Evolutionary conservation across 2,329 filamentous ascomycete species (phyloP), one percentile per base, ranked within the genome.

Genomic region (Coniochaeta sp.): DNA sequence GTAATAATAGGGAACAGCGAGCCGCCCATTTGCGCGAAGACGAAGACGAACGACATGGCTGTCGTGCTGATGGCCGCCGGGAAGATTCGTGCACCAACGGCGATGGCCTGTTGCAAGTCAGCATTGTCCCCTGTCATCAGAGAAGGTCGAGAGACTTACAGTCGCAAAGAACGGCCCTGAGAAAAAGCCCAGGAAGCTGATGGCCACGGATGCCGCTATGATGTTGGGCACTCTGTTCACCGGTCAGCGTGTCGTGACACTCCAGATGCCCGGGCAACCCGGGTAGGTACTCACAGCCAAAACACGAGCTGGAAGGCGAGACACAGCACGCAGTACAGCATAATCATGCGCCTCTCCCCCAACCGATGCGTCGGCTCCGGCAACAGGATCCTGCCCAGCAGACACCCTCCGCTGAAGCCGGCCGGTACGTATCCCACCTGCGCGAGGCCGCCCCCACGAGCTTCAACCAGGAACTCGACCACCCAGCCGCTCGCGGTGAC

Each of bases 401-500:
- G 69, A 0, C 71, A 69, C 0, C 82, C 82, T 2, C 79, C 82
- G 46, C 74, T 82, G 57, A 79, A 80, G 3, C 81, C 82, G 0
- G 81, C 77, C 0, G 81, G 77, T 0, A 86, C 76, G 49, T 85
- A 86, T 0, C 82, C 82, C 63, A 83, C 78, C 16, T 76, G 68
- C 0, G 76, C 69, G 0, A 86, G 65, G 1, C 78, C 67, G 0
- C 81, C 82, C 3, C 76, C 67, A 0, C 82, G 77, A n/a, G 81
- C 78, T 2, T 74, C 72, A 6, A 85, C 77, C 3, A 86, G 71
- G 51, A 82, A 86, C 56, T 85, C 80, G 2, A 86, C 82, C 0
- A 85, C 76, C 83, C 82, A 86, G 1, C 83, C 81, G 53, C 68
- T 63, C 0, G 79, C 76, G 0, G 82, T 85, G 2, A 82, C 73